Conservation (phyloP, 2,329 filamentous ascomycete genomes). For the Ploettnerulaceae sp. region DNA sequence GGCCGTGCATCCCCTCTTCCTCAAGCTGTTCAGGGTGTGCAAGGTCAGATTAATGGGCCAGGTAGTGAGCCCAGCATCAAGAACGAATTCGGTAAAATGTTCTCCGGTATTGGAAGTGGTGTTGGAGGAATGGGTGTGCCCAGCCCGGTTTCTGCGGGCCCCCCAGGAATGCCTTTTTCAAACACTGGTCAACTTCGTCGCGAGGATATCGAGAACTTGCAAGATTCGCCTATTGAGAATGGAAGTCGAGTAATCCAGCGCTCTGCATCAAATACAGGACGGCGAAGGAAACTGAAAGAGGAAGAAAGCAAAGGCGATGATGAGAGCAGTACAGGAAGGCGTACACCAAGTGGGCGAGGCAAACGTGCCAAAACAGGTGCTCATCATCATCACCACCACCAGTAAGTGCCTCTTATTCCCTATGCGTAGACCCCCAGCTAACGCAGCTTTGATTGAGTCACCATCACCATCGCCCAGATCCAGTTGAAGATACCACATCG, state of each 20-base stretch:
- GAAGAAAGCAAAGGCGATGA: constrained; percentile 65
- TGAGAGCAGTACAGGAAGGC: constrained; percentile 60
- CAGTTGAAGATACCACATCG: constrained; percentile 42
- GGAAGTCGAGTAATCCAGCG: constrained; percentile 38
- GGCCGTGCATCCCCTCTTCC: constrained; percentile 84
- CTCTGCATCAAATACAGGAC: constrained; percentile 42
- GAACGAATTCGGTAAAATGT: constrained; percentile 91
- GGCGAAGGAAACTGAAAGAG: constrained; percentile 70
- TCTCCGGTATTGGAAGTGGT: constrained; percentile 81
- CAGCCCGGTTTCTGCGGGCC: constrained; percentile 46
- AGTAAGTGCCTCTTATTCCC: constrained; percentile 44
- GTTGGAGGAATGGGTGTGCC: constrained; percentile 49
- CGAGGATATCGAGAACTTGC: constrained; percentile 46
- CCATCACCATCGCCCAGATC: constrained; percentile 53
- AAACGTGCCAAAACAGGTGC: constrained; percentile 67
- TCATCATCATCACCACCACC: constrained; percentile 52
- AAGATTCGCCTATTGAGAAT: constrained; percentile 39
- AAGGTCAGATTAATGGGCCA: constrained; percentile 72
- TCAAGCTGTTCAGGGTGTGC: constrained; percentile 89
- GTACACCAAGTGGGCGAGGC: constrained; percentile 52
- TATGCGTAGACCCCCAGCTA: constrained; percentile 15
- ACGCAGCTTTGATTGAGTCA: constrained; percentile 38
- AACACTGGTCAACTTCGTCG: constrained; percentile 44
- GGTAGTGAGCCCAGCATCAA: constrained; percentile 85
- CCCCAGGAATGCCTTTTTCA: constrained; percentile 47